These are phyloP conservation scores for Passalora sequoiae DNA, from an alignment of 2,329 filamentous ascomycete species.

Conservation along the genomic window DNA sequence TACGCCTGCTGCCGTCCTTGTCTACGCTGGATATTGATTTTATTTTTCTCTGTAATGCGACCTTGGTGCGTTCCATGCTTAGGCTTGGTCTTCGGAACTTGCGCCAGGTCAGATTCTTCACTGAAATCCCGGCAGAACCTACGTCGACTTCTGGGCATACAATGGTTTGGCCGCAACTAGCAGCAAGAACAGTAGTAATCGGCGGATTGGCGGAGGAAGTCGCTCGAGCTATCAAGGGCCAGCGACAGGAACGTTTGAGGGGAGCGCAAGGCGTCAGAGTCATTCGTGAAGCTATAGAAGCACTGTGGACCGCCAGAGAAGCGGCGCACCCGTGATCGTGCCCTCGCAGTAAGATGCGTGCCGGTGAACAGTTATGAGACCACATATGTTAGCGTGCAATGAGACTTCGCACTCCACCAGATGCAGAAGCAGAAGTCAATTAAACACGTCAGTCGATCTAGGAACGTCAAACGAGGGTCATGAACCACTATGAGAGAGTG, in stretches of 20 bases:
- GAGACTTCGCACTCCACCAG: conserved; percentile 14
- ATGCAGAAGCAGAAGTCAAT: conserved; percentile 19
- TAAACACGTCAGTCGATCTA: conserved; percentile 16
- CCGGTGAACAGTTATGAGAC: too few species aligned
- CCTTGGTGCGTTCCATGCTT: conserved; percentile 2
- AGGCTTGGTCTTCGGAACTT: conserved; percentile 6
- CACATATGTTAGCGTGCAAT: conserved; percentile 17
- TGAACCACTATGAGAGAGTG: conserved; percentile 11
- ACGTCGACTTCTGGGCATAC: not conserved
- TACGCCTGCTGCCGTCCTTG: conserved; percentile 9
- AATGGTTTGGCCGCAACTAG: conserved; percentile 10
- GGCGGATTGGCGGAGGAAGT: conserved; percentile 15
- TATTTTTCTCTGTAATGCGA: conserved; percentile 2
- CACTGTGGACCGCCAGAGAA: not conserved
- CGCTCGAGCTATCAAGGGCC: conserved; percentile 10
- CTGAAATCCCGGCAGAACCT: not conserved
- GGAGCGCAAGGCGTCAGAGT: too few species aligned
- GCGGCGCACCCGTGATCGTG: too few species aligned
- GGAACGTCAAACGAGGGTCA: conserved; percentile 18
- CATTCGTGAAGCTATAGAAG: too few species aligned
- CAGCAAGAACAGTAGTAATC: conserved; percentile 1
- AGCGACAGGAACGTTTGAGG: conserved; percentile 3
- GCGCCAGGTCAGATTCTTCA: conserved; percentile 3
- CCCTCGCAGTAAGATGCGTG: not conserved
- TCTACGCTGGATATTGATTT: conserved; percentile 14